These are phyloP conservation scores for Trichophyton schoenleinii DNA, from an alignment of 2,329 filamentous ascomycete species.

Conservation along the genomic window DNA sequence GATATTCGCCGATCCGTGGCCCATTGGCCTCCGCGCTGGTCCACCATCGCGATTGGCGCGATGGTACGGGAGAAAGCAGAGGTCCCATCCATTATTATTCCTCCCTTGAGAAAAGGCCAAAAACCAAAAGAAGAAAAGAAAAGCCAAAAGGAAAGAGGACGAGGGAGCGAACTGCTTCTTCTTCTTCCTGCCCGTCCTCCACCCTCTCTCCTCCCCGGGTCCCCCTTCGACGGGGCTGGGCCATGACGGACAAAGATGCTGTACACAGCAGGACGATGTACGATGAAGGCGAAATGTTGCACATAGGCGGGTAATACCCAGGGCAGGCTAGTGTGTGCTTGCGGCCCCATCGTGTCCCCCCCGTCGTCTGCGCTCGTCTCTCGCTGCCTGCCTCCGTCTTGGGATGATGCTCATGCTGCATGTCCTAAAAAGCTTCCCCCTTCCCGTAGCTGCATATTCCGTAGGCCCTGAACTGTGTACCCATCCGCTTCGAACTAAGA, in stretches of 20 bases:
- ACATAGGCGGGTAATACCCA: conserved; percentile 2
- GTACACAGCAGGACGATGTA: not conserved
- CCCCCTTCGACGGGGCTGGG: not conserved
- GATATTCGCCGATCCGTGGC: conserved; percentile 3
- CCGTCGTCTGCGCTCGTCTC: not conserved
- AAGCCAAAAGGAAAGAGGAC: not conserved
- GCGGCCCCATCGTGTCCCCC: not conserved
- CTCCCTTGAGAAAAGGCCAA: not conserved
- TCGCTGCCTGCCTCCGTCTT: not conserved
- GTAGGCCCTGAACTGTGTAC: not conserved
- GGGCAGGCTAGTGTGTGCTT: not conserved
- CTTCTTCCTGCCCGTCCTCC: too few relatives aligned
- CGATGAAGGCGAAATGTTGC: not conserved
- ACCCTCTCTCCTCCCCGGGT: not conserved
- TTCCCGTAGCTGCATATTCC: conserved; percentile 3
- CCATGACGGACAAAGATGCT: not conserved
- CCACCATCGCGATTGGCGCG: conserved; percentile 1
- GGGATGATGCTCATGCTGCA: not conserved
- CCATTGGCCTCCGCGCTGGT: conserved; percentile 1
- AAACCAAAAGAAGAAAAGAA: not conserved
- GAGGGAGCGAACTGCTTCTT: too few relatives aligned
- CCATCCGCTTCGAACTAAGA: not conserved
- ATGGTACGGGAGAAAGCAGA: not conserved
- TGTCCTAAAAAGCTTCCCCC: not conserved
- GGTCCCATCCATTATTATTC: not conserved